Evolutionary conservation across 2,329 filamentous ascomycete species (phyloP).

Genomic region (Trichoderma gracile): DNA sequence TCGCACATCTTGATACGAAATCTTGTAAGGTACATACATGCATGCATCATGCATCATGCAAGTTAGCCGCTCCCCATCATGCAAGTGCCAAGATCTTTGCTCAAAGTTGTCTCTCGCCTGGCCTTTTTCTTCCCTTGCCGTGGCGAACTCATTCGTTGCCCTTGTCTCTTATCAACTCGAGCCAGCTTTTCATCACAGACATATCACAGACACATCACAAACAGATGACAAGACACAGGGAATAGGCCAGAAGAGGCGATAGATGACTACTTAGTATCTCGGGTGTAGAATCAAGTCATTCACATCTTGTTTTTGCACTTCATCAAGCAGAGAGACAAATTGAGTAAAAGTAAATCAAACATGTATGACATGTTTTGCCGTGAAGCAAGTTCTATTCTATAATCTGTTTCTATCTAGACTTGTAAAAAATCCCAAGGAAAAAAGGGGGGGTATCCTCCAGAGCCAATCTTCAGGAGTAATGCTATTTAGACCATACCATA

Average conservation of each 20-base stretch:
- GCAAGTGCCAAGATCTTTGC: neutral
- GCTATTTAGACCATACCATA: too few species aligned
- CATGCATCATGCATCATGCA: too few species aligned
- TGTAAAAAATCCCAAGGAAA: neutral
- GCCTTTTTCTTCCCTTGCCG: conserved; percentile 1
- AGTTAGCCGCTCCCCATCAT: neutral
- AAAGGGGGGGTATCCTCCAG: conserved; percentile 33
- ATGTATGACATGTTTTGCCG: conserved; percentile 16
- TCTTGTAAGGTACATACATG: too few species aligned
- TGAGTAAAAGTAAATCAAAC: neutral
- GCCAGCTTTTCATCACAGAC: neutral
- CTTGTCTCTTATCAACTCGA: neutral
- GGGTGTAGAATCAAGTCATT: neutral
- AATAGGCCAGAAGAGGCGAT: too few species aligned
- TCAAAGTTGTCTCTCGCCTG: conserved; percentile 8
- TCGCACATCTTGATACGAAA: too few species aligned
- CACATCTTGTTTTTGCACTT: neutral
- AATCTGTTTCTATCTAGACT: conserved; percentile 25
- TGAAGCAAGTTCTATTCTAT: conserved; percentile 24
- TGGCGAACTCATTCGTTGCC: neutral
- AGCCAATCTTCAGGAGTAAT: too few species aligned
- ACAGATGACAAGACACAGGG: too few species aligned
- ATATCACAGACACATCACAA: neutral
- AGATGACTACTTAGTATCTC: neutral
- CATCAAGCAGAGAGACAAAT: neutral